Conservation (phyloP, 352 stramenopile genomes). For the Pythium rishiriense region DNA sequence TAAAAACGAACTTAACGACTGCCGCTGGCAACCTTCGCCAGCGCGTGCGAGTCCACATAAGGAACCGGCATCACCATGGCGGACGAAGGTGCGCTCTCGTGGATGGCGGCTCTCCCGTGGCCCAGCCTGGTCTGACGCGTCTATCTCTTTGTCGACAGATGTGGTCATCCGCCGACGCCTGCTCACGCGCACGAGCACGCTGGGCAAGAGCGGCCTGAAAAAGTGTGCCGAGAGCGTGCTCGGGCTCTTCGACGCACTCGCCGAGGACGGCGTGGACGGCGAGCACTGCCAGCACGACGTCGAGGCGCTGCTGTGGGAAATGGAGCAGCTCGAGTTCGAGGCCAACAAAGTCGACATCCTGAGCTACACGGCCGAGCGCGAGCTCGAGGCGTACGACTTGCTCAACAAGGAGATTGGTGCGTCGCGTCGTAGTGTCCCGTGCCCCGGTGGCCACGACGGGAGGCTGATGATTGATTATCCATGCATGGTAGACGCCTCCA, state of each 20-base stretch:
- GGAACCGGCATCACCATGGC: conserved; percentile 48
- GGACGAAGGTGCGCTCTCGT: conserved; percentile 52
- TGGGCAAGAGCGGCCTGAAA: conserved; percentile 82
- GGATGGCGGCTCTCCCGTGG: not conserved
- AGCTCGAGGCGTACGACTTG: conserved; percentile 81
- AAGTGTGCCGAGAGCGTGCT: conserved; percentile 77
- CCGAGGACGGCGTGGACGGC: conserved; percentile 63
- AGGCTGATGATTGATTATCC: not conserved
- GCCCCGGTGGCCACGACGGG: not conserved
- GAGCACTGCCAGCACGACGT: conserved; percentile 65
- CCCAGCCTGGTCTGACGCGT: too few relatives aligned
- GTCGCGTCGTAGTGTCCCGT: not conserved
- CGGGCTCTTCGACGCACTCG: conserved; percentile 55
- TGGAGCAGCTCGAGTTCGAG: conserved; percentile 85
- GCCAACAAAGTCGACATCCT: conserved; percentile 80
- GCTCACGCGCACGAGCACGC: conserved; percentile 74
- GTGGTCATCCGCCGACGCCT: conserved; percentile 70
- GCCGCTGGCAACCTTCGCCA: not conserved
- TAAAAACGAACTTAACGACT: conserved; percentile 9
- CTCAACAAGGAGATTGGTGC: conserved; percentile 77
- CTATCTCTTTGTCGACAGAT: conserved; percentile 32
- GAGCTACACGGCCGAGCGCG: conserved; percentile 78
- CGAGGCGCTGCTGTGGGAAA: conserved; percentile 80
- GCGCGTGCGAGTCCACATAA: too few relatives aligned
- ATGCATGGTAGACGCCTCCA: conserved; percentile 52